Conservation (phyloP, 768 basidiomycete species). For the Lepiota venenata region DNA sequence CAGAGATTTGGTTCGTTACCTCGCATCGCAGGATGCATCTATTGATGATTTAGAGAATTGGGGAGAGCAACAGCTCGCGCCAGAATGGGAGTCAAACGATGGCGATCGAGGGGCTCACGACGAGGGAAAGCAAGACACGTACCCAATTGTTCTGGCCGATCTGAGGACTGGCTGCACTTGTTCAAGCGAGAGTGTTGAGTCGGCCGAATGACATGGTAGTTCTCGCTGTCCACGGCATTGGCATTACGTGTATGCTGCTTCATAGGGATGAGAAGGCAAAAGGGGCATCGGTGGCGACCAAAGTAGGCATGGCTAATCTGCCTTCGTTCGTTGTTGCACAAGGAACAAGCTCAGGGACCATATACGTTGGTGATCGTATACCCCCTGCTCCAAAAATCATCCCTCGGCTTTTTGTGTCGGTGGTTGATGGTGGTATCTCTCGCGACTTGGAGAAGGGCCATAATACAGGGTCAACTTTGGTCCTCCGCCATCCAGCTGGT, state of each 20-base stretch:
- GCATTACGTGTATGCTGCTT: conserved; percentile 20
- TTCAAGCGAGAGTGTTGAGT: conserved; percentile 4
- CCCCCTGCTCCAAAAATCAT: no score
- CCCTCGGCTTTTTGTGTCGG: no score
- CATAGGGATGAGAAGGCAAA: conserved; percentile 10
- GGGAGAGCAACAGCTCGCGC: conserved; percentile 12
- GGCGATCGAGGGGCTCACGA: not conserved
- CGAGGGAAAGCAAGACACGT: not conserved
- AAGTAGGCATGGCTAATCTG: conserved; percentile 20
- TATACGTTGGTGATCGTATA: conserved; percentile 1
- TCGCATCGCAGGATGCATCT: conserved; percentile 8
- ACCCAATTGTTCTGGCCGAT: conserved; percentile 6
- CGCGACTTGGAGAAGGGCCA: no score
- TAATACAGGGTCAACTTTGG: no score
- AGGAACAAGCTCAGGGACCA: not conserved
- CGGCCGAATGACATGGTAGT: conserved; percentile 12
- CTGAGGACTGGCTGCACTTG: conserved; percentile 5
- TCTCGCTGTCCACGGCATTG: conserved; percentile 17
- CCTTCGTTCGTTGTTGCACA: conserved; percentile 18
- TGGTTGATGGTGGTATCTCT: no score
- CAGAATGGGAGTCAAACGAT: conserved; percentile 1
- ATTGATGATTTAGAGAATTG: conserved; percentile 8
- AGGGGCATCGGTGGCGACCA: not conserved
- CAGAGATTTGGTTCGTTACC: not conserved
- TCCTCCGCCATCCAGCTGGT: no score